A percentile compares a stretch with the other conserved stretches of the same genome.
These are phyloP conservation scores for Chaetoscypha palmicola DNA, from an alignment of 2,329 filamentous ascomycete genomes.

Conservation along the genomic window DNA sequence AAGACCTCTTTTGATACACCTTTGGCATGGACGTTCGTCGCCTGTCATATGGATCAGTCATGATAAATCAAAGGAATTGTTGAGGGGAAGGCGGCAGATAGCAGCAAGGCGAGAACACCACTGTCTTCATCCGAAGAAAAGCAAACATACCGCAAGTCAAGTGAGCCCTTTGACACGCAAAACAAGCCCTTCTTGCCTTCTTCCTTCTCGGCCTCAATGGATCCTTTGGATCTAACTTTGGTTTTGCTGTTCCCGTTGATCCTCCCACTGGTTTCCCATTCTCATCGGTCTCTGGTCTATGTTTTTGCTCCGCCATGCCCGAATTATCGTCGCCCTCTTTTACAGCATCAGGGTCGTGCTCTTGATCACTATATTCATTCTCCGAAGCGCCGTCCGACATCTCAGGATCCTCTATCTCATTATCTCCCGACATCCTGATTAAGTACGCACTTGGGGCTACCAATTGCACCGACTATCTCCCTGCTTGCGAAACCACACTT, in stretches of 20 bases:
- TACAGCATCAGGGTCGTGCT: conserved; percentile 28
- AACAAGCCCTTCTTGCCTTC: conserved; percentile 92
- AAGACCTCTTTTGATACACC: conserved; percentile 89
- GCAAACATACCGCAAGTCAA: conserved; percentile 86
- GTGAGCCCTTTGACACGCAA: conserved; percentile 94
- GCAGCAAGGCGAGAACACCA: conserved; percentile 11
- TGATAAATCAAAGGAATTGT: conserved; percentile 14
- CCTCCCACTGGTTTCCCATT: conserved; percentile 28
- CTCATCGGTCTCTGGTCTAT: conserved; percentile 27
- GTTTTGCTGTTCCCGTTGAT: conserved; percentile 46
- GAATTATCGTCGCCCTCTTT: conserved; percentile 30
- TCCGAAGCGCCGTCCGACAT: conserved; percentile 31
- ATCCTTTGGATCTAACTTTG: conserved; percentile 75
- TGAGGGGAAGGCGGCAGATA: conserved; percentile 5
- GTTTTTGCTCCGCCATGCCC: conserved; percentile 30
- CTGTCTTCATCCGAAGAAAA: conserved; percentile 17
- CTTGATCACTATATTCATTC: conserved; percentile 32
- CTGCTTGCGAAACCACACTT: conserved; percentile 28
- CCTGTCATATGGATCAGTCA: conserved; percentile 45
- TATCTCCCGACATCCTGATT: conserved; percentile 32
- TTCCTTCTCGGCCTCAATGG: conserved; percentile 83
- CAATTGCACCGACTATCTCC: conserved; percentile 19
- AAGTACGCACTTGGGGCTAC: conserved; percentile 22
- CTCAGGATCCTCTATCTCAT: conserved; percentile 31
- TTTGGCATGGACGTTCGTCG: conserved; percentile 87